phyloP scores from a whole-genome alignment of 306 rosid species.

The Acmispon strigosus region DNA sequence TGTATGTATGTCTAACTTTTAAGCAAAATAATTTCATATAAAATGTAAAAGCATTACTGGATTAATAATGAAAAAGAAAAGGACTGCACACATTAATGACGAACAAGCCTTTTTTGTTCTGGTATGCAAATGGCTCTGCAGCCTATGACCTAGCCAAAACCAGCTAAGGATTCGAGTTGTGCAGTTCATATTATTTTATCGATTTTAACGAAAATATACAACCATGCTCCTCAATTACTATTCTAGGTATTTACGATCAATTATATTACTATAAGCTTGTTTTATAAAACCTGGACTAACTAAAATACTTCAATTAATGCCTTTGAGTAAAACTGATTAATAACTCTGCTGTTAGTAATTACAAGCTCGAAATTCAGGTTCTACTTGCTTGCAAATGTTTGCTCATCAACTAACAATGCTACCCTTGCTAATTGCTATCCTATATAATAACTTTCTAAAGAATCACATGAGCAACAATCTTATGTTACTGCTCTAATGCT shows the following conservation, averaged over 20 bases:
- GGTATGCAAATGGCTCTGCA: slow-evolving; percentile 22
- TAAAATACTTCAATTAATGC: too few relatives aligned
- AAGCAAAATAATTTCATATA: not conserved
- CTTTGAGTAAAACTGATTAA: too few relatives aligned
- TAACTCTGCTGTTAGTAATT: too few relatives aligned
- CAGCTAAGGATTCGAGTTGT: slow-evolving; percentile 12
- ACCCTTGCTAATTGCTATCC: too few relatives aligned
- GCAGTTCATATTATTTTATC: not conserved
- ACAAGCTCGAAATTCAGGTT: too few relatives aligned
- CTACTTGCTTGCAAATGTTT: too few relatives aligned
- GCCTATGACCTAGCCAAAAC: slow-evolving; percentile 21
- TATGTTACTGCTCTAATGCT: too few relatives aligned
- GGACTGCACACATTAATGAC: slow-evolving; percentile 26
- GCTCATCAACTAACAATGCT: too few relatives aligned
- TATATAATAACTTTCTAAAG: too few relatives aligned
- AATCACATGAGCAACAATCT: too few relatives aligned
- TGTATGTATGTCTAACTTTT: not conserved
- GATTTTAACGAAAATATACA: not conserved
- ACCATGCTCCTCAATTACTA: not conserved
- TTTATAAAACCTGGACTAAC: too few relatives aligned
- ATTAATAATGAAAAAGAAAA: slow-evolving; percentile 19
- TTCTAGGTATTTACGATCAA: not conserved
- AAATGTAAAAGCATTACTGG: not conserved
- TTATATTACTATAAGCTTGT: too few relatives aligned
- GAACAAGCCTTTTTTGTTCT: slow-evolving; percentile 18